phyloP scores from a whole-genome alignment of 352 stramenopile genomes.

The Phytophthora foliorum region DNA sequence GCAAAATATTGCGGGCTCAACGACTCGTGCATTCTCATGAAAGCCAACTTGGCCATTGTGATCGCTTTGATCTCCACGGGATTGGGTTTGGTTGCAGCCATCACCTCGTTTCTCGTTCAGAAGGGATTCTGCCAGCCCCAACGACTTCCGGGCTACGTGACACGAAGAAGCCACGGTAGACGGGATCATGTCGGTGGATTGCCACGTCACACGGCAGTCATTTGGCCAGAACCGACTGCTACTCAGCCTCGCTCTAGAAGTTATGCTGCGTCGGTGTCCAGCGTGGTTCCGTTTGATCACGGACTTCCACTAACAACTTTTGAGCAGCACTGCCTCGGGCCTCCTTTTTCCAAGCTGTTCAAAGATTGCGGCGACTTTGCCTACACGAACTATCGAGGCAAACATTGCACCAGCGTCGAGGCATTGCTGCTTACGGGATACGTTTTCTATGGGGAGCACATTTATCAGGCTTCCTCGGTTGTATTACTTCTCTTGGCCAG shows the following conservation, averaged over 20 bases:
- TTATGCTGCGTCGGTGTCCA: background rate
- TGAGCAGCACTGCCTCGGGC: slow-evolving; percentile 28
- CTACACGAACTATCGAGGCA: slow-evolving; percentile 7
- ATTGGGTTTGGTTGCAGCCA: slow-evolving; percentile 6
- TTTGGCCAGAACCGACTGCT: background rate
- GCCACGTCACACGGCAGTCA: background rate
- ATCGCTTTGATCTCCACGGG: background rate
- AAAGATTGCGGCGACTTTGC: slow-evolving; percentile 33
- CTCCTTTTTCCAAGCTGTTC: slow-evolving; percentile 26
- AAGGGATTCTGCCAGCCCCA: slow-evolving; percentile 1
- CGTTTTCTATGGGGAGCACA: slow-evolving; percentile 23
- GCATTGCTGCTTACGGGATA: slow-evolving; percentile 23
- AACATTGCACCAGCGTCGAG: slow-evolving; percentile 23
- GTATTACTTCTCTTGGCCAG: slow-evolving; percentile 21
- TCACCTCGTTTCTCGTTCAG: slow-evolving; percentile 9
- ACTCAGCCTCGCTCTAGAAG: background rate
- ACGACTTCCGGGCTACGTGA: background rate
- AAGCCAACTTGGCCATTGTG: slow-evolving; percentile 18
- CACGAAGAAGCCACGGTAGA: background rate
- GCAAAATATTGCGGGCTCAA: slow-evolving; percentile 38
- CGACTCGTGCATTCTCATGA: slow-evolving; percentile 36
- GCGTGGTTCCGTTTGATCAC: background rate
- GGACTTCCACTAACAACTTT: slow-evolving; percentile 16
- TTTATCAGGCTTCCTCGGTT: slow-evolving; percentile 21
- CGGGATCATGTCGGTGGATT: background rate